phyloP scores from a whole-genome alignment of 495 filamentous ascomycete species.

The Hamigera avellanea region DNA sequence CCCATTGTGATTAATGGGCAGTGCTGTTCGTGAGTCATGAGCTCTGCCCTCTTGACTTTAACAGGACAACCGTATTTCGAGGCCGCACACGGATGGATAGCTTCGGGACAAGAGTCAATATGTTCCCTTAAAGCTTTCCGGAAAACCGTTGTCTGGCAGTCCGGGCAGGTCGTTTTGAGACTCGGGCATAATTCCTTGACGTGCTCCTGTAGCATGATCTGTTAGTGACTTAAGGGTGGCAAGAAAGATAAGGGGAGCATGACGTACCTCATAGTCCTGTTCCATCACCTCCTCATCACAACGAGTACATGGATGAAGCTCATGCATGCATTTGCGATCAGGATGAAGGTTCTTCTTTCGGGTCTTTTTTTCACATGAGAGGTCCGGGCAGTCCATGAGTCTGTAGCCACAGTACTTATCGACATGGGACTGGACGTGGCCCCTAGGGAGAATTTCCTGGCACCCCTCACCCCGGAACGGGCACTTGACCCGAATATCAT shows the following conservation, averaged over 20 bases:
- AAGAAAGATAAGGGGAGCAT: not conserved
- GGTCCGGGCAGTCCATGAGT: constrained; percentile 49
- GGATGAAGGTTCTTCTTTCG: constrained; percentile 31
- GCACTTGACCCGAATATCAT: constrained; percentile 65
- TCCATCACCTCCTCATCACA: constrained; percentile 46
- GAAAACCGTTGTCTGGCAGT: constrained; percentile 39
- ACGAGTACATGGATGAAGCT: constrained; percentile 35
- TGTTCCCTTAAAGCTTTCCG: constrained; percentile 39
- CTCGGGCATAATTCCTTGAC: constrained; percentile 38
- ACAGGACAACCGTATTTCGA: constrained; percentile 45
- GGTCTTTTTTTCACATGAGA: constrained; percentile 37
- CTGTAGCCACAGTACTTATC: constrained; percentile 62
- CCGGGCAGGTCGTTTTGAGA: constrained; percentile 35
- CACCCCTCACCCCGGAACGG: constrained; percentile 55
- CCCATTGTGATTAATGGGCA: constrained; percentile 49
- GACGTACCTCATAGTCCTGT: constrained; percentile 44
- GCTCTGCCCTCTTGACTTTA: constrained; percentile 34
- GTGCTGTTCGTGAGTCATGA: constrained; percentile 37
- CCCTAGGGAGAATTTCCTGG: constrained; percentile 45
- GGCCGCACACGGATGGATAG: constrained; percentile 41
- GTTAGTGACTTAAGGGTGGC: constrained; percentile 1
- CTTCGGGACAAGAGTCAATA: constrained; percentile 38
- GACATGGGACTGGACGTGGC: constrained; percentile 62
- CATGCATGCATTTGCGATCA: constrained; percentile 44
- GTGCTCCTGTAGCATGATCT: constrained; percentile 26